Evolutionary conservation across 768 basidiomycete species (phyloP).

Genomic region (Kwoniella shandongensis): DNA sequence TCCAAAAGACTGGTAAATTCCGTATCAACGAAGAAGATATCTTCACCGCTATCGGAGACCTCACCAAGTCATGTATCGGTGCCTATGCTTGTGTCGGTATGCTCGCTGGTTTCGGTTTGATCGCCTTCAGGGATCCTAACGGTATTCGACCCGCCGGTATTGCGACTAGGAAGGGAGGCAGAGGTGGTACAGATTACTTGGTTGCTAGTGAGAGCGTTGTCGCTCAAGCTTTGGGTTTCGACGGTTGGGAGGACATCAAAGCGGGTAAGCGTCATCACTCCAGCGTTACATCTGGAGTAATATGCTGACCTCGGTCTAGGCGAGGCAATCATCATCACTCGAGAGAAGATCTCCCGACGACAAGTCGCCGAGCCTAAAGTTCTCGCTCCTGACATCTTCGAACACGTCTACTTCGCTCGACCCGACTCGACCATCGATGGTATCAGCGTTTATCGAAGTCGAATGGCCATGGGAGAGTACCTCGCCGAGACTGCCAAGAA

Average conservation of each 20-base stretch:
- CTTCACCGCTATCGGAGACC: conserved; percentile 84
- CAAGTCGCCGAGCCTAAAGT: conserved; percentile 65
- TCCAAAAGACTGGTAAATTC: conserved; percentile 98
- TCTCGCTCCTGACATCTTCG: conserved; percentile 97
- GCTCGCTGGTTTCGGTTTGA: conserved; percentile 97
- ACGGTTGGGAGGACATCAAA: conserved; percentile 88
- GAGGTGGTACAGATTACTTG: conserved; percentile 76
- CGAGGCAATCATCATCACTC: conserved; percentile 94
- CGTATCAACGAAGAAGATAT: conserved; percentile 99
- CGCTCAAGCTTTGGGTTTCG: conserved; percentile 87
- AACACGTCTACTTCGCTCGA: conserved; percentile 96
- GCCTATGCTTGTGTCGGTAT: conserved; percentile 98
- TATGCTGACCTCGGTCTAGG: conserved; percentile 58
- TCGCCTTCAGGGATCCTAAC: conserved; percentile 96
- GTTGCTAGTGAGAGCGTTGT: conserved; percentile 95
- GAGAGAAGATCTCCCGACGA: conserved; percentile 69
- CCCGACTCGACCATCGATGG: conserved; percentile 97
- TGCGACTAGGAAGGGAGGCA: conserved; percentile 62
- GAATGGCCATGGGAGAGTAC: conserved; percentile 99
- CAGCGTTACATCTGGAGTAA: background rate
- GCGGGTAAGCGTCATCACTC: conserved; percentile 63
- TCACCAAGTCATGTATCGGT: conserved; percentile 84
- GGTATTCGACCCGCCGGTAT: conserved; percentile 92
- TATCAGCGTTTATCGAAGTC: conserved; percentile 91
- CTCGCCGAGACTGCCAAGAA: conserved; percentile 82